A percentile compares a stretch with the other conserved stretches of the same genome.
These are phyloP conservation scores for Linum trigynum DNA, from an alignment of 345 rosid genomes.

Conservation along the genomic window DNA sequence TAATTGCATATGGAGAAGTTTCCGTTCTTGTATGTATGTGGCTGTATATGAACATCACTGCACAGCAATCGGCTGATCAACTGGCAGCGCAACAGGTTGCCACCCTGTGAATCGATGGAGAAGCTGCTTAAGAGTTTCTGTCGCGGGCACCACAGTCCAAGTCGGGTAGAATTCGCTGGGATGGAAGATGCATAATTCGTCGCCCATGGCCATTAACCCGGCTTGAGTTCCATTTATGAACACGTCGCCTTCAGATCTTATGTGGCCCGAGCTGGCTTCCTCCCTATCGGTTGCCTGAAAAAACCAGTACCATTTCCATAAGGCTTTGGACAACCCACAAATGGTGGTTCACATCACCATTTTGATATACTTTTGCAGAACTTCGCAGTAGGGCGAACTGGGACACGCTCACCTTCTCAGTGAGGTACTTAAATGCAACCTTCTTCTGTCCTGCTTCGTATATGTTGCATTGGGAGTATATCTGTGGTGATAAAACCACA, in stretches of 20 bases:
- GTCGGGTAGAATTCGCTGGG: constrained; percentile 57
- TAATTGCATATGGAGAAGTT: no score
- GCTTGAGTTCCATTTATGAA: constrained; percentile 53
- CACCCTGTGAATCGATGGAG: constrained; percentile 77
- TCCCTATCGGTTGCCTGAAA: constrained; percentile 68
- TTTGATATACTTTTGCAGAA: background rate
- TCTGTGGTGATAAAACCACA: constrained; percentile 28
- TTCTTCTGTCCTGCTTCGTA: constrained; percentile 92
- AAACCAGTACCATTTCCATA: background rate
- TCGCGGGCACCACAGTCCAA: constrained; percentile 66
- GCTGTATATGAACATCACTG: background rate
- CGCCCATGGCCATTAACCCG: constrained; percentile 34
- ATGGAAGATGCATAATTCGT: constrained; percentile 38
- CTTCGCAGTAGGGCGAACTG: background rate
- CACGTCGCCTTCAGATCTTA: constrained; percentile 76
- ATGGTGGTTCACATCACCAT: background rate
- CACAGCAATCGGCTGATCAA: constrained; percentile 25
- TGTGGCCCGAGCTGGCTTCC: constrained; percentile 37
- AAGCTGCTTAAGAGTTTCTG: constrained; percentile 55
- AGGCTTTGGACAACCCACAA: background rate
- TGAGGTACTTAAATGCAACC: constrained; percentile 76
- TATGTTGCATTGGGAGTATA: constrained; percentile 86
- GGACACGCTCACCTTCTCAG: constrained; percentile 47
- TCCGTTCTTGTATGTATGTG: no score
- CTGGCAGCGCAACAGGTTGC: constrained; percentile 52